Evolutionary conservation across 163 green algal species (phyloP), one percentile per base, ranked within the genome.

Genomic region (Chlamydomonas reinhardtii): DNA sequence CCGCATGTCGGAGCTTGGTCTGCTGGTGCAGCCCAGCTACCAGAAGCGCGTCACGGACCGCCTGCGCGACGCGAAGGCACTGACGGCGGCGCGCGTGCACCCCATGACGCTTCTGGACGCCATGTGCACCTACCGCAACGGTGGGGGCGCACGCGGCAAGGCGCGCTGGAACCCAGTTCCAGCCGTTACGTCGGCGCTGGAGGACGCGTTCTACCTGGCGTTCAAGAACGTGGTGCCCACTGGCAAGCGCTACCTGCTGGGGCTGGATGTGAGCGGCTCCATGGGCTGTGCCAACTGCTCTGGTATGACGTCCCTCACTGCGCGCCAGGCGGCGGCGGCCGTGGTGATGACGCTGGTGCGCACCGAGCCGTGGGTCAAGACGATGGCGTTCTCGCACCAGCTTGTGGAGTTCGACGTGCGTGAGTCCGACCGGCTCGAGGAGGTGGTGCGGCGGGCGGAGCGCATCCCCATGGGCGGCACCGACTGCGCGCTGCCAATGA

Each of bases 401-500:
- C 82, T 87, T 31, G 82, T 70, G 29, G 71, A 72, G 3, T 31
- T 87, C 27, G n/a, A 76, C 17, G 6, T 87, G 35, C 25, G 62
- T 16, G 62, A 32, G 62, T 20, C 2, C 15, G 69, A 86, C 27
- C 9, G 14, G 59, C 74, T 91, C 39, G 59, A 82, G 61, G 37
- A 77, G 29, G 70, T 76, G 19, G 70, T 79, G 27, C 0, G 43
- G 37, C 52, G 66, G 35, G 15, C 62, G 39, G 61, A 1, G 8
- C 32, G 15, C 27, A 76, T 74, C 56, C 80, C 70, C 48, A 86
- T 91, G 54, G 87, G 76, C 68, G 87, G 78, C 75, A 91, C 87
- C 31, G 81, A 91, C 74, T 91, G 87, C 81, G 70, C 74, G 25
- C 62, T 86, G 87, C 87, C 87, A n/a, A 91, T 91, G 59, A 31